phyloP scores from a whole-genome alignment of 768 basidiomycete species.

The Mycena albidolilacea region DNA sequence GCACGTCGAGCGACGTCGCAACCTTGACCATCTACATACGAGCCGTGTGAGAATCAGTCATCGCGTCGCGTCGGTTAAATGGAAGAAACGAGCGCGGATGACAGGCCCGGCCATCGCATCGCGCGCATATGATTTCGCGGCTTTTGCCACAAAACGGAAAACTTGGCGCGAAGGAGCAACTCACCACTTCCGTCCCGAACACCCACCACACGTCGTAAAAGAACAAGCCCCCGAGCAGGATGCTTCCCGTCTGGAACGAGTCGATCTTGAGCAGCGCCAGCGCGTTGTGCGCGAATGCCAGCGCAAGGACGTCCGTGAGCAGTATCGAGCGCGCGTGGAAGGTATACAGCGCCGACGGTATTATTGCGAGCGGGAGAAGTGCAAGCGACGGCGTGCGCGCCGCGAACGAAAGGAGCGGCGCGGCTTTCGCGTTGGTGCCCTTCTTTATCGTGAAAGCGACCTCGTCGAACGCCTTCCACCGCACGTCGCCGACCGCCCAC shows the following conservation, averaged over 20 bases:
- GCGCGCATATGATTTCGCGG: not conserved
- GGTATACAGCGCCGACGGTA: slow-evolving; percentile 78
- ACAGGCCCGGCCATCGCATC: not conserved
- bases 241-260: slow-evolving; percentile 88
- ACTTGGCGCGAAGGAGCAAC: slow-evolving; percentile 43
- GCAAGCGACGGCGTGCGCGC: slow-evolving; percentile 71
- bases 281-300: slow-evolving; percentile 88
- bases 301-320: slow-evolving; percentile 80
- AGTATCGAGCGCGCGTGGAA: slow-evolving; percentile 72
- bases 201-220: slow-evolving; percentile 98
- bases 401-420: slow-evolving; percentile 55
- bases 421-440: slow-evolving; percentile 44
- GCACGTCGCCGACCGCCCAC: slow-evolving; percentile 62
- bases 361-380: slow-evolving; percentile 70
- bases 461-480: slow-evolving; percentile 73
- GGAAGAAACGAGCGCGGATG: not conserved
- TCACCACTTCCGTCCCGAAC: slow-evolving; percentile 87
- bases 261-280: slow-evolving; percentile 87
- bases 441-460: slow-evolving; percentile 61
- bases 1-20: slow-evolving; percentile 90
- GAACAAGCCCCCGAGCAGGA: slow-evolving; percentile 88
- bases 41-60: slow-evolving; percentile 20
- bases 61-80: not conserved
- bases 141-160: too few relatives aligned
- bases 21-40: slow-evolving; percentile 88